phyloP scores from a whole-genome alignment of 2,329 filamentous ascomycete species.

The Ophiocordyceps camponoti-floridani region DNA sequence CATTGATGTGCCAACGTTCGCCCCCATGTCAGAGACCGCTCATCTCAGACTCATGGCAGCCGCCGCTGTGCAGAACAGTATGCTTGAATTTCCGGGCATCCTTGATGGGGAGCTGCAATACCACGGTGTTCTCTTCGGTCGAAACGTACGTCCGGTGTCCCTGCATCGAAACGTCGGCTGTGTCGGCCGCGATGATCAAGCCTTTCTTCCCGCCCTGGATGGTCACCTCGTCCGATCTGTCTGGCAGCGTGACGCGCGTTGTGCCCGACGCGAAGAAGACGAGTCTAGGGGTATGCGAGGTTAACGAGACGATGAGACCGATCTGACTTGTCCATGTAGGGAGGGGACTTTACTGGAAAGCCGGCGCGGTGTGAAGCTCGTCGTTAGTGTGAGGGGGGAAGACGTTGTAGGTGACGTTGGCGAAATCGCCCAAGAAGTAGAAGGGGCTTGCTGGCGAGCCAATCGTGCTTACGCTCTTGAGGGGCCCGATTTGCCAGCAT shows the following conservation, averaged over 20 bases:
- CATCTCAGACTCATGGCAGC: slow-evolving; percentile 1
- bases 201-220: slow-evolving; percentile 21
- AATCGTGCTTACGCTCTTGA: slow-evolving; percentile 6
- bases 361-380: slow-evolving; percentile 22
- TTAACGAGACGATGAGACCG: neutral
- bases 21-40: neutral
- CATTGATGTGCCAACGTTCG: no score
- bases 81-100: slow-evolving; percentile 1
- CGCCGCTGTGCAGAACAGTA: slow-evolving; percentile 2
- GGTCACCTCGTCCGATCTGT: slow-evolving; percentile 16
- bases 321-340: neutral
- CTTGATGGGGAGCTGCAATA: slow-evolving; percentile 8
- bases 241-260: slow-evolving; percentile 21
- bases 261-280: slow-evolving; percentile 20
- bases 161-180: slow-evolving; percentile 15
- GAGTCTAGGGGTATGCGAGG: slow-evolving; percentile 7
- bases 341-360: slow-evolving; percentile 16
- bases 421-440: slow-evolving; percentile 13
- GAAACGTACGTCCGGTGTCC: slow-evolving; percentile 25
- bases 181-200: slow-evolving; percentile 23
- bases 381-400: slow-evolving; percentile 18
- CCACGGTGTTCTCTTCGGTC: slow-evolving; percentile 17
- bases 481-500: slow-evolving; percentile 22
- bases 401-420: slow-evolving; percentile 16
- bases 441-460: slow-evolving; percentile 14